These are phyloP conservation scores for Incumbomyces lentus DNA, from an alignment of 2,329 filamentous ascomycete species.

Conservation along the genomic window DNA sequence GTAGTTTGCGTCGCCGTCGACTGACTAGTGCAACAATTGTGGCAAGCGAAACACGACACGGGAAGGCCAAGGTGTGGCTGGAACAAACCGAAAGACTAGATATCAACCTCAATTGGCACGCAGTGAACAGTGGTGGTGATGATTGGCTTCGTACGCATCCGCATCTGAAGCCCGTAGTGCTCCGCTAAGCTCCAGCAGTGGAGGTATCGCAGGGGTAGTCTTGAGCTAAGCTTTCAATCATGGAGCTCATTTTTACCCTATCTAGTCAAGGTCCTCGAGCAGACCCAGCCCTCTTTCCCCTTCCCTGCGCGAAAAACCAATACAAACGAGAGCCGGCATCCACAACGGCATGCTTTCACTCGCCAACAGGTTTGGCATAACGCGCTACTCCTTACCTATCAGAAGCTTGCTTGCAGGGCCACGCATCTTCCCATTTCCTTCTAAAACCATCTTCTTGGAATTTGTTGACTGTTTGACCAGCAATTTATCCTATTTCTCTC, in stretches of 20 bases:
- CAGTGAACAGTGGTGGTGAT: background rate
- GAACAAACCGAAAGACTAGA: too few species aligned
- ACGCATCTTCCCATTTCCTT: constrained; percentile 24
- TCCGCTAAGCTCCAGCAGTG: background rate
- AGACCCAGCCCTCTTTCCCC: background rate
- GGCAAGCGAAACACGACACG: too few species aligned
- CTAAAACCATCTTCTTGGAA: constrained; percentile 21
- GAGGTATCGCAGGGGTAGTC: background rate
- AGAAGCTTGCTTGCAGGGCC: constrained; percentile 11
- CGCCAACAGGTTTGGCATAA: background rate
- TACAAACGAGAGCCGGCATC: background rate
- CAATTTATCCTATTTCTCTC: constrained; percentile 15
- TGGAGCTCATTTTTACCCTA: background rate
- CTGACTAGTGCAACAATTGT: too few species aligned
- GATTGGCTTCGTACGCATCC: background rate
- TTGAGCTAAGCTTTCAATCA: background rate
- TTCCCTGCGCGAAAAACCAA: background rate
- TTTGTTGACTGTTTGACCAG: constrained; percentile 27
- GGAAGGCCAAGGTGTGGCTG: too few species aligned
- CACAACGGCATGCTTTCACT: background rate
- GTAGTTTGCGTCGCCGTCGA: too few species aligned
- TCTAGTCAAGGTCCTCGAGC: background rate
- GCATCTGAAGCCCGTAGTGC: background rate
- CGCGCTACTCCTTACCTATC: constrained; percentile 7
- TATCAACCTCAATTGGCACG: too few species aligned